Percentiles rank a stretch among this genome's conserved stretches.
Evolutionary conservation across 228 moss, liverwort and hornwort genomes (phyloP).

Genomic region (Sphagnum magellanicum): DNA sequence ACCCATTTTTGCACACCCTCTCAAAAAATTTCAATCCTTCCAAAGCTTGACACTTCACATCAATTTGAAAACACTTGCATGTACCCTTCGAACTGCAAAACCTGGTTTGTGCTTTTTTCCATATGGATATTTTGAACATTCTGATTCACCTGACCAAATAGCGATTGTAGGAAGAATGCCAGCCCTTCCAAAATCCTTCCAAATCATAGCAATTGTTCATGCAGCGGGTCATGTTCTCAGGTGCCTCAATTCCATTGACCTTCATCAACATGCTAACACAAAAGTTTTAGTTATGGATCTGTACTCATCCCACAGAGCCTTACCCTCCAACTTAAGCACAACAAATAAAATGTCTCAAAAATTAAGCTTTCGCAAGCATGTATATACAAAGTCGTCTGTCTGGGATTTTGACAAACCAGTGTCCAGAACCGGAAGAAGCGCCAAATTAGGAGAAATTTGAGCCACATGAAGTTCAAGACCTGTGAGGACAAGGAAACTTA

Average conservation of each 20-base stretch:
- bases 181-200: slow-evolving; percentile 98
- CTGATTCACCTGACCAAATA: slow-evolving; percentile 77
- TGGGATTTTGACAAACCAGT: slow-evolving; percentile 39
- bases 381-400: too few species aligned
- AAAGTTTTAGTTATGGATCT: too few species aligned
- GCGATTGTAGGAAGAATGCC: slow-evolving; percentile 96
- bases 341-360: background rate
- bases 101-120: background rate
- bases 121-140: background rate
- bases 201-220: slow-evolving; percentile 93
- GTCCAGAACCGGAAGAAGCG: slow-evolving; percentile 98
- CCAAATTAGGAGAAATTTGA: slow-evolving; percentile 96
- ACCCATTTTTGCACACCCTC: too few species aligned
- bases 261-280: slow-evolving; percentile 17
- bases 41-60: too few species aligned
- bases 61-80: too few species aligned
- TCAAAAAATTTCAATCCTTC: too few species aligned
- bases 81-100: background rate
- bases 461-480: slow-evolving; percentile 99
- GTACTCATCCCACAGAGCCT: too few species aligned
- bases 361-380: too few species aligned
- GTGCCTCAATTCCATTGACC: slow-evolving; percentile 87
- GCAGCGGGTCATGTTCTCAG: slow-evolving; percentile 94
- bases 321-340: too few species aligned
- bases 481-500: slow-evolving; percentile 14